A percentile compares a stretch with the other conserved stretches of the same genome.
These are phyloP conservation scores for Apodospora peruviana DNA, from an alignment of 495 filamentous ascomycete genomes.

Conservation along the genomic window DNA sequence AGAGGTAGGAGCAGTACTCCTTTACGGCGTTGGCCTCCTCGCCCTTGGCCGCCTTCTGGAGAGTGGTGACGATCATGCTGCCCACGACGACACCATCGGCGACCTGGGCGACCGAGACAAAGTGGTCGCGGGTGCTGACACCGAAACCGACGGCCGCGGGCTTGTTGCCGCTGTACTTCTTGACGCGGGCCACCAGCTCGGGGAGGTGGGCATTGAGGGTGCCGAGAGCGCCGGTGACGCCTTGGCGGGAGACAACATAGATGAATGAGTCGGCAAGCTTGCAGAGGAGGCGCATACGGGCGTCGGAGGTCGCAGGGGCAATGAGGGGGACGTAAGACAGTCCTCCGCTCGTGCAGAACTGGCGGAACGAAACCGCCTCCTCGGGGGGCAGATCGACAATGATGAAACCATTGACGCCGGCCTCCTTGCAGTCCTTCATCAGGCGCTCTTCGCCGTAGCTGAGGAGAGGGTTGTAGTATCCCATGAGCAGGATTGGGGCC, in stretches of 20 bases:
- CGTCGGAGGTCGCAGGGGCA: constrained; percentile 86
- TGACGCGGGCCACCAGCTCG: constrained; percentile 76
- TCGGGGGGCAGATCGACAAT: constrained; percentile 95
- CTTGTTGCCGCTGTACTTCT: constrained; percentile 82
- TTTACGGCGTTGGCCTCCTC: constrained; percentile 69
- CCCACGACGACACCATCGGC: constrained; percentile 98
- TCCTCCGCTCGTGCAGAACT: constrained; percentile 69
- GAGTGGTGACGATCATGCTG: constrained; percentile 79
- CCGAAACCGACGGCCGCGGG: constrained; percentile 93
- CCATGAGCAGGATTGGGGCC: constrained; percentile 89
- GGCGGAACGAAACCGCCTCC: constrained; percentile 88
- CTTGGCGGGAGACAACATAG: constrained; percentile 97
- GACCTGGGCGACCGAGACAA: constrained; percentile 72
- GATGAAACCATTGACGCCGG: constrained; percentile 94
- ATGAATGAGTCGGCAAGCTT: constrained; percentile 98
- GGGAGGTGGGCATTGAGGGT: constrained; percentile 73
- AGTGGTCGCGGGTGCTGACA: constrained; percentile 92
- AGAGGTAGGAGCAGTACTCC: constrained; percentile 79
- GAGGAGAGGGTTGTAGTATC: constrained; percentile 95
- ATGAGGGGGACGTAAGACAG: constrained; percentile 95
- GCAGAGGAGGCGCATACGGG: constrained; percentile 91
- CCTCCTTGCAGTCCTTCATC: constrained; percentile 75
- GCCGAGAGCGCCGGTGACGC: constrained; percentile 87
- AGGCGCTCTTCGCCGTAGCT: constrained; percentile 89
- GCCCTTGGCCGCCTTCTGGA: constrained; percentile 65